Conservation (phyloP, 768 basidiomycete genomes). For the Auricularia auricula-judae region DNA sequence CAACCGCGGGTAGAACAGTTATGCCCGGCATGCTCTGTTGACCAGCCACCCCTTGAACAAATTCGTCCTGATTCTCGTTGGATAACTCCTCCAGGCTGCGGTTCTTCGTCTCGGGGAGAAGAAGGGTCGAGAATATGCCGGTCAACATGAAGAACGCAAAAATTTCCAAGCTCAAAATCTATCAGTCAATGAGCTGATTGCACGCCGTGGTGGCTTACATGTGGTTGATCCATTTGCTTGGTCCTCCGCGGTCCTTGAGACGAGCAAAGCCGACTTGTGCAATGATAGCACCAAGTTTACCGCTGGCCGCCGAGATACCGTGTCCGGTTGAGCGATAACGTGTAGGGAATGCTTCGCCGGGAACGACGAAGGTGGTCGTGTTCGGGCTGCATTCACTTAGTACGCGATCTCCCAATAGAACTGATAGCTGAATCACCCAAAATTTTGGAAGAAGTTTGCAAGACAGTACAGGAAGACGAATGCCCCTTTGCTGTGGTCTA, state of each 20-base stretch:
- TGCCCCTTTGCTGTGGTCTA: conserved; percentile 40
- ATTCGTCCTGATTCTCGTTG: conserved; percentile 55
- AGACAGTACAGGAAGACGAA: conserved; percentile 81
- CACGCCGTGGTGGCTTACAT: conserved; percentile 30
- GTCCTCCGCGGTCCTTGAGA: conserved; percentile 58
- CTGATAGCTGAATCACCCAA: conserved; percentile 24
- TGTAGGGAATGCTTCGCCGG: conserved; percentile 79
- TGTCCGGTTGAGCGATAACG: conserved; percentile 80
- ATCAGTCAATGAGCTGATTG: no score
- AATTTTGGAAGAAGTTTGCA: conserved; percentile 87
- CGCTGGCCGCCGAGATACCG: conserved; percentile 73
- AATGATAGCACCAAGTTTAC: conserved; percentile 75
- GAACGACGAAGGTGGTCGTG: conserved; percentile 68
- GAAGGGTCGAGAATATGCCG: conserved; percentile 69
- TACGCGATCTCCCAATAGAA: background rate
- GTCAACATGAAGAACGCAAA: conserved; percentile 84
- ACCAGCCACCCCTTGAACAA: conserved; percentile 25
- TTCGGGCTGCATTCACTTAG: conserved; percentile 36
- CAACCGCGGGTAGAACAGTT: background rate
- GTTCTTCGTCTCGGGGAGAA: conserved; percentile 70
- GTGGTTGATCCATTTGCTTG: conserved; percentile 49
- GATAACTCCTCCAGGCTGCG: conserved; percentile 60
- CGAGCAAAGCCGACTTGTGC: conserved; percentile 68
- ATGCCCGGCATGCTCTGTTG: background rate
- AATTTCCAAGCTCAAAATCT: conserved; percentile 41